These are phyloP conservation scores for Fusarium sp. DNA, from an alignment of 2,329 filamentous ascomycete genomes.

Conservation along the genomic window DNA sequence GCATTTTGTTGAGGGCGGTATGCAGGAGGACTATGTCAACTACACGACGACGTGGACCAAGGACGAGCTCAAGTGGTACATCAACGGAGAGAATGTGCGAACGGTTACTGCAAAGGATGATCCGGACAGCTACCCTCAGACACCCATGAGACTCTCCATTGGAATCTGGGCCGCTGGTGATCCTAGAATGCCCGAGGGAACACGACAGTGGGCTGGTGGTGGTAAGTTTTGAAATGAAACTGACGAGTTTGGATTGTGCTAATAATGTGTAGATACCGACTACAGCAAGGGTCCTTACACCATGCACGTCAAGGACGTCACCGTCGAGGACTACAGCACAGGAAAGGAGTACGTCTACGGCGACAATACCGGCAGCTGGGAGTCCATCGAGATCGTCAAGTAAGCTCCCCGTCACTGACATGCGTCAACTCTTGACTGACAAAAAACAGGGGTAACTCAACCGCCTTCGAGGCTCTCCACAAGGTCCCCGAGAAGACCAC, in stretches of 20 bases:
- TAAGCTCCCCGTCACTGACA: slow-evolving; percentile 49
- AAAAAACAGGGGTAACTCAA: slow-evolving; percentile 65
- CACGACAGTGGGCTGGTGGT: slow-evolving; percentile 77
- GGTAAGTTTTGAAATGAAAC: slow-evolving; percentile 29
- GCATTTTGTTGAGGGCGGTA: slow-evolving; percentile 64
- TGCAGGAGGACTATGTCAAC: slow-evolving; percentile 74
- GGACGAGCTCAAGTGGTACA: slow-evolving; percentile 72
- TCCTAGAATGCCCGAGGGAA: slow-evolving; percentile 63
- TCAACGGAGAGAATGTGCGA: slow-evolving; percentile 75
- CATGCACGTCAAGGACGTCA: slow-evolving; percentile 75
- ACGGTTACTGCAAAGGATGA: slow-evolving; percentile 70
- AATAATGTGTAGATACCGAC: slow-evolving; percentile 60
- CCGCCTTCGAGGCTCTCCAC: slow-evolving; percentile 58
- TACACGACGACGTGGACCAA: slow-evolving; percentile 81
- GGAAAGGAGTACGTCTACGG: slow-evolving; percentile 74
- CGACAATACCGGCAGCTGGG: slow-evolving; percentile 69
- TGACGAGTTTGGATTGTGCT: background rate
- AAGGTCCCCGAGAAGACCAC: slow-evolving; percentile 55
- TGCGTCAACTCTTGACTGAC: background rate
- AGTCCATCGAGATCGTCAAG: slow-evolving; percentile 70
- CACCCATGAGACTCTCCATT: slow-evolving; percentile 76
- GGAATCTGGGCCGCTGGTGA: slow-evolving; percentile 75
- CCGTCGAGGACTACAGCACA: slow-evolving; percentile 67
- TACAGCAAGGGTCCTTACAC: slow-evolving; percentile 74
- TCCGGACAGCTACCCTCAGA: slow-evolving; percentile 77